These are phyloP conservation scores for Colletotrichum gloeosporioides DNA, from an alignment of 2,329 filamentous ascomycete genomes.

Conservation along the genomic window DNA sequence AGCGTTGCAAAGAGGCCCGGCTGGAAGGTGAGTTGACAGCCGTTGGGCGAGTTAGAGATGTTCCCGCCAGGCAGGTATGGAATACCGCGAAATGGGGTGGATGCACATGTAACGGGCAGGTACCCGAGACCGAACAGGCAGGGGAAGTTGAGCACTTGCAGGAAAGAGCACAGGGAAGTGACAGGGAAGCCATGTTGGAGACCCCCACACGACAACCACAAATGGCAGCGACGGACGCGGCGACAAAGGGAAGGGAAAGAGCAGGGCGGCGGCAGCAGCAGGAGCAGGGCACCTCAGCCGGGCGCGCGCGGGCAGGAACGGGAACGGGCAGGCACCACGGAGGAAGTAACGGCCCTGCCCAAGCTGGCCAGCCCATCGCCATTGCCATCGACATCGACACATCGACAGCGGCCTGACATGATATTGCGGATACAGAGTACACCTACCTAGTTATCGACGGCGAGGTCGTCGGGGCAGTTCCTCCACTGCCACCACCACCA, in stretches of 20 bases:
- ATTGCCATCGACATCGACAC: not conserved
- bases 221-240: conserved; percentile 2
- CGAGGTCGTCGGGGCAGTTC: not conserved
- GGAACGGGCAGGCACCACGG: not conserved
- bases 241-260: not conserved
- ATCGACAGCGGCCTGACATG: not conserved
- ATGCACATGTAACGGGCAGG: not conserved
- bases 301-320: not conserved
- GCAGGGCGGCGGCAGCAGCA: not conserved
- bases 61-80: not conserved
- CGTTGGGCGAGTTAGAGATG: not conserved
- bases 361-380: not conserved
- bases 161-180: not conserved
- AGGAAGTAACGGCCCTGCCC: not conserved
- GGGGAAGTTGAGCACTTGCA: conserved; percentile 7
- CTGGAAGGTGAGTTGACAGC: conserved; percentile 3
- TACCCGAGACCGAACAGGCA: conserved; percentile 8
- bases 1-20: not conserved
- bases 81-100: not conserved
- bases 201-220: conserved; percentile 14
- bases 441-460: not conserved
- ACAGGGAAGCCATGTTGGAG: conserved; percentile 9
- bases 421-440: not conserved
- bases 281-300: not conserved
- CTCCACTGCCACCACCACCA: not conserved